A percentile compares a stretch with the other conserved stretches of the same genome.
Conservation (phyloP, 495 filamentous ascomycete genomes). For the Penicillium flavigenum region DNA sequence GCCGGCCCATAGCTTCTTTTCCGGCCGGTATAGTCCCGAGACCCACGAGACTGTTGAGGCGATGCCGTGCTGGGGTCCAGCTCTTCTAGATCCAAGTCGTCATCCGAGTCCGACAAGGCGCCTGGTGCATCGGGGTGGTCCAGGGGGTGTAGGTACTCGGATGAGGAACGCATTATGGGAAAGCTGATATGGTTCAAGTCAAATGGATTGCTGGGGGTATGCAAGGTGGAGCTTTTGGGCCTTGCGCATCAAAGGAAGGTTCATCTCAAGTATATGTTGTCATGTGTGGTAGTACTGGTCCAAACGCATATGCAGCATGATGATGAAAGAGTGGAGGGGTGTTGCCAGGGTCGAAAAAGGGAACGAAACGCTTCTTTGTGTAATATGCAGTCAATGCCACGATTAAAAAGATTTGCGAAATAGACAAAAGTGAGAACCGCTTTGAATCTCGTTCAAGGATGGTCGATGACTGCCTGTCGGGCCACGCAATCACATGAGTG, state of each 20-base stretch:
- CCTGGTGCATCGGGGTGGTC: constrained; percentile 32
- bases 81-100: constrained; percentile 67
- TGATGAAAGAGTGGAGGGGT: constrained; percentile 10
- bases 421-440: not conserved
- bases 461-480: constrained; percentile 18
- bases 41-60: constrained; percentile 39
- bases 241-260: constrained; percentile 18
- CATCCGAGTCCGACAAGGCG: constrained; percentile 48
- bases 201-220: constrained; percentile 12
- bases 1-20: constrained; percentile 52
- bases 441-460: not conserved
- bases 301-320: constrained; percentile 19
- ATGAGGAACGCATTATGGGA: constrained; percentile 39
- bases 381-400: not conserved
- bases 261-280: constrained; percentile 24
- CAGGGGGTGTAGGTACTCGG: constrained; percentile 41
- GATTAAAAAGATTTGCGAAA: not conserved
- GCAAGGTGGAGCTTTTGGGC: constrained; percentile 8
- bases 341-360: constrained; percentile 10
- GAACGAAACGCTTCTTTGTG: not conserved
- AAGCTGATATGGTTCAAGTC: constrained; percentile 3
- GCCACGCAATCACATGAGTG: constrained; percentile 15
- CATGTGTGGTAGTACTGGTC: constrained; percentile 21
- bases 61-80: constrained; percentile 58
- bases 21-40: constrained; percentile 39